Base-by-base conservation (phyloP, 495 filamentous ascomycete species). In the Halenospora varia region DNA sequence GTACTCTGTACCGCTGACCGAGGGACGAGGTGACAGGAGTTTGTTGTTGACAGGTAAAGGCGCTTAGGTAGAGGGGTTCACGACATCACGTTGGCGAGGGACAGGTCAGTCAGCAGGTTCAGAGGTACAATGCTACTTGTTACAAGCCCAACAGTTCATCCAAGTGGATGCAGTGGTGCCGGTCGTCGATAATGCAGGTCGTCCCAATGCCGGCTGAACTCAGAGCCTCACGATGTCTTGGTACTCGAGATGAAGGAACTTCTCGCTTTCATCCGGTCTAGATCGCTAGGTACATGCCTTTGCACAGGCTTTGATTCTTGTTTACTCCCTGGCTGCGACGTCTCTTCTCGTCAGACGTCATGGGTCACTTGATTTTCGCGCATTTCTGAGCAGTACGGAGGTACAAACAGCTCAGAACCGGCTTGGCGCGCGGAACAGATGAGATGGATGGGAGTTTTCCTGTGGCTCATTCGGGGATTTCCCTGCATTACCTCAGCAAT, bases 401-500 rank as follows among this genome's bases (percentile, higher is more conserved):
- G n/a, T n/a, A n/a, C n/a, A n/a, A n/a, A n/a, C n/a, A n/a, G n/a
- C n/a, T n/a, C n/a, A n/a, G n/a, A n/a, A n/a, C n/a, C n/a, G n/a
- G n/a, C n/a, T n/a, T n/a, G n/a, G n/a, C n/a, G 13, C 11, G 6
- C n/a, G 42, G 42, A 45, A 45, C 42, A 52, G 29, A 45, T 46
- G 26, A 52, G 55, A 50, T 47, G 19, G 22, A 11, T 51, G 29
- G 19, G 17, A 19, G 19, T 15, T 15, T 45, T 24, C 20, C 22
- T 11, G 25, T 44, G 19, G 23, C 24, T 23, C 19, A 18, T 47
- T 51, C 55, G 44, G 25, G 20, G 25, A 40, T 53, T 40, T 47
- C 40, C 40, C 39, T 53, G 47, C 18, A 42, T 51, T 59, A 53
- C 42, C 44, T 41, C 17, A 23, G 13, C 45, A 51, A 55, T 40